A percentile compares a stretch with the other conserved stretches of the same genome.
These are phyloP conservation scores for Nidula microcarpa DNA, from an alignment of 768 basidiomycete species.

Conservation along the genomic window DNA sequence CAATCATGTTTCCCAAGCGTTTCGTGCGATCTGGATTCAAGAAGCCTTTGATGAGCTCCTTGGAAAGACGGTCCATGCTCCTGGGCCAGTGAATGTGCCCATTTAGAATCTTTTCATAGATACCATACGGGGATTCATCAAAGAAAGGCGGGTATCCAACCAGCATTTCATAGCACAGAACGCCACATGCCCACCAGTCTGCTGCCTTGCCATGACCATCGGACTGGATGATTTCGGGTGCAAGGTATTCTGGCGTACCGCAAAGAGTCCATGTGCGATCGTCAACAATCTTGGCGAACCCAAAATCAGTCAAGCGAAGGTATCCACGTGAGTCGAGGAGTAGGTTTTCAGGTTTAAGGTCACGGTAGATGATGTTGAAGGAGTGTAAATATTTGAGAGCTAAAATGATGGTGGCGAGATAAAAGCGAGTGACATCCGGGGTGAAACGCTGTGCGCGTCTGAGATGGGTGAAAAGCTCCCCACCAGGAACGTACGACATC, in stretches of 20 bases:
- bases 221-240: conserved; percentile 96
- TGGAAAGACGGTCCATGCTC: conserved; percentile 85
- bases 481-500: conserved; percentile 93
- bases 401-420: conserved; percentile 92
- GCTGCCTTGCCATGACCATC: conserved; percentile 98
- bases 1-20: conserved; percentile 89
- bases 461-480: conserved; percentile 95
- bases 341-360: conserved; percentile 99
- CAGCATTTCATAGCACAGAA: conserved; percentile 97
- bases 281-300: conserved; percentile 96
- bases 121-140: conserved; percentile 95
- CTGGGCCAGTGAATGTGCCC: conserved; percentile 90
- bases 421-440: conserved; percentile 97
- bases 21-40: conserved; percentile 90
- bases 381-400: conserved; percentile 94
- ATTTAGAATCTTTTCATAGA: conserved; percentile 95
- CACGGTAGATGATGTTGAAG: conserved; percentile 97
- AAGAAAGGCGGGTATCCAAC: conserved; percentile 99
- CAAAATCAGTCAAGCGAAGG: conserved; percentile 94
- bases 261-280: conserved; percentile 98
- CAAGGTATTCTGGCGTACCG: conserved; percentile 94
- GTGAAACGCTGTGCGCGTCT: conserved; percentile 93
- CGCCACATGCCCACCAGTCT: conserved; percentile 99
- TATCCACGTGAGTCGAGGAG: conserved; percentile 92
- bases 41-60: conserved; percentile 84